phyloP scores from a whole-genome alignment of 129 eudicot species.

The Artemisia tridentata region DNA sequence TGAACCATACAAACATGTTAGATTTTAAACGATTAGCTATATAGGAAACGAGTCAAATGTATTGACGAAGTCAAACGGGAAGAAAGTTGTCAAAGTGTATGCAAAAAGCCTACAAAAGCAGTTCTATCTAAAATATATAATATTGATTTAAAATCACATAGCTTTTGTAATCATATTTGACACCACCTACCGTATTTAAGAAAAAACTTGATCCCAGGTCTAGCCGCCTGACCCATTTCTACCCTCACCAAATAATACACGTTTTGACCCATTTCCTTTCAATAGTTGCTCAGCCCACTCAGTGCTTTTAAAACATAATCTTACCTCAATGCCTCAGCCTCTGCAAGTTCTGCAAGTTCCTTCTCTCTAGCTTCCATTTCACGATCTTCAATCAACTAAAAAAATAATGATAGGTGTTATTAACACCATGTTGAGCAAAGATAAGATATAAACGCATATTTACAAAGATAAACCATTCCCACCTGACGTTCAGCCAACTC shows the following conservation, averaged over 20 bases:
- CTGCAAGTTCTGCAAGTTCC: slow-evolving; percentile 43
- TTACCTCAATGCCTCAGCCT: slow-evolving; percentile 58
- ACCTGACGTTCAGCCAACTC: slow-evolving; percentile 92
- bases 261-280: slow-evolving; percentile 1
- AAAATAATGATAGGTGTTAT: neutral
- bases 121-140: neutral
- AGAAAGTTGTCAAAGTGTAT: neutral
- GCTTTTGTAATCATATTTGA: neutral
- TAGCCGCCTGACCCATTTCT: slow-evolving; percentile 6
- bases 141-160: neutral
- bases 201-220: neutral
- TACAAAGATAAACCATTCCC: slow-evolving; percentile 12
- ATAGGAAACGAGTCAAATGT: too few relatives aligned
- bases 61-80: neutral
- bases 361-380: slow-evolving; percentile 89
- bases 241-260: neutral
- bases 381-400: slow-evolving; percentile 79
- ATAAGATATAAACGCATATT: neutral
- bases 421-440: neutral
- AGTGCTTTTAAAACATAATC: slow-evolving; percentile 14
- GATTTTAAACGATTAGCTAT: too few relatives aligned
- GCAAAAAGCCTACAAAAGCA: neutral
- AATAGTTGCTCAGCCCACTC: neutral
- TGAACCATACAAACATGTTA: neutral
- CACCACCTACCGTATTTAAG: neutral